Evolutionary conservation across 108 stramenopile genomes (phyloP).

Genomic region (Ochromonas danica): DNA sequence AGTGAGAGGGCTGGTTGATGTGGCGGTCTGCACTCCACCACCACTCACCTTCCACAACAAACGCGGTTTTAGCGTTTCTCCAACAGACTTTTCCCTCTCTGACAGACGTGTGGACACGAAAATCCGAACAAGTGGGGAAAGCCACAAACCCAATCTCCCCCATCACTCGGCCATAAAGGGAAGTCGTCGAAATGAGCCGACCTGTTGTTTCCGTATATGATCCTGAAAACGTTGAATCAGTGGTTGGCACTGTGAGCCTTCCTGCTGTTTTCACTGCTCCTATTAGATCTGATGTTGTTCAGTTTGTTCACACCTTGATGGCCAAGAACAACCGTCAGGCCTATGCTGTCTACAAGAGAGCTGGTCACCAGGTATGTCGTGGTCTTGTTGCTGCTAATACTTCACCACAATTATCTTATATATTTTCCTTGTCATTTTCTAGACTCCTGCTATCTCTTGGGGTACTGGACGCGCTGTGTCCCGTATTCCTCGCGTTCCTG

Average conservation of each 20-base stretch:
- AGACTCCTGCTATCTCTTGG: constrained; percentile 91
- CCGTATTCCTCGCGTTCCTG: constrained; percentile 98
- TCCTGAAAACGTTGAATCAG: constrained; percentile 71
- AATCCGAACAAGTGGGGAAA: too few relatives aligned
- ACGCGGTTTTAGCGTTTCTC: too few relatives aligned
- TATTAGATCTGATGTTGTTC: constrained; percentile 95
- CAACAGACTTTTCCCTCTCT: too few relatives aligned
- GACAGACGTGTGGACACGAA: too few relatives aligned
- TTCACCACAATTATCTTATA: too few relatives aligned
- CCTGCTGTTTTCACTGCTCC: constrained; percentile 95
- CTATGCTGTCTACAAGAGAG: constrained; percentile 88
- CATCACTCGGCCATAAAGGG: too few relatives aligned
- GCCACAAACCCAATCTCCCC: too few relatives aligned
- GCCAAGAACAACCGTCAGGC: constrained; percentile 99
- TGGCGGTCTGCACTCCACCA: too few relatives aligned
- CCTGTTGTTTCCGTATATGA: constrained; percentile 93
- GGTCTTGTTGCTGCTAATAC: too few relatives aligned
- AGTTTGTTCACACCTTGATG: constrained; percentile 98
- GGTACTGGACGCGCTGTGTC: constrained; percentile 99
- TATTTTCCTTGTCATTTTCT: not conserved
- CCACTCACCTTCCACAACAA: too few relatives aligned
- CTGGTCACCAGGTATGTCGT: constrained; percentile 73
- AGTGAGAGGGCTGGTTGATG: too few relatives aligned
- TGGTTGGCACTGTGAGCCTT: constrained; percentile 75
- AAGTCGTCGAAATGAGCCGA: constrained; percentile 55